Evolutionary conservation across 495 filamentous ascomycete genomes (phyloP).

Genomic region (Pyrenula massariospora): DNA sequence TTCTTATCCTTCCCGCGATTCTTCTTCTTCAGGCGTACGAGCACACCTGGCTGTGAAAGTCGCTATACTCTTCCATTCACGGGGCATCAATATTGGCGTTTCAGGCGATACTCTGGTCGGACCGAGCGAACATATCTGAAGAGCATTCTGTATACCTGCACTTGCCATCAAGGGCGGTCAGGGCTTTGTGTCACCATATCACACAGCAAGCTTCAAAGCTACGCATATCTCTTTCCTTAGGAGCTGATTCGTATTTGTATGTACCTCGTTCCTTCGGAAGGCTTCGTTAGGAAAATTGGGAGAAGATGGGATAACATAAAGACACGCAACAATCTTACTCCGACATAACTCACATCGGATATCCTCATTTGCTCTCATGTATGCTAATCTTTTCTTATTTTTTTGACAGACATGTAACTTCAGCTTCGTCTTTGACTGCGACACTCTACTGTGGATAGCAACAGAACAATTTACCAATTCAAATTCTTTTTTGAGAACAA

Average conservation of each 20-base stretch:
- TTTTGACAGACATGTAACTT: neutral
- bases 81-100: too few species aligned
- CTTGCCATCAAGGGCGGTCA: constrained; percentile 26
- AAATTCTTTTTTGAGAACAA: constrained; percentile 7
- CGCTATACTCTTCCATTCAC: too few species aligned
- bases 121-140: neutral
- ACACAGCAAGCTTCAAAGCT: constrained; percentile 1
- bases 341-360: constrained; percentile 6
- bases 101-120: neutral
- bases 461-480: constrained; percentile 15
- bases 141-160: constrained; percentile 25
- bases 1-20: too few species aligned
- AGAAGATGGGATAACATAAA: too few species aligned
- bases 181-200: constrained; percentile 3
- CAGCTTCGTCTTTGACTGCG: neutral
- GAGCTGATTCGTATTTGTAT: constrained; percentile 3
- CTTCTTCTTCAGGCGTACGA: too few species aligned
- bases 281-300: too few species aligned
- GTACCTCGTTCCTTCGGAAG: neutral
- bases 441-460: constrained; percentile 23
- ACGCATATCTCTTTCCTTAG: neutral
- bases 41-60: too few species aligned
- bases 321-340: neutral
- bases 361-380: constrained; percentile 6
- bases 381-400: constrained; percentile 18